Evolutionary conservation across 2,329 filamentous ascomycete genomes (phyloP), one percentile per base, ranked within the genome.

Genomic region (Aspergillus candidus): DNA sequence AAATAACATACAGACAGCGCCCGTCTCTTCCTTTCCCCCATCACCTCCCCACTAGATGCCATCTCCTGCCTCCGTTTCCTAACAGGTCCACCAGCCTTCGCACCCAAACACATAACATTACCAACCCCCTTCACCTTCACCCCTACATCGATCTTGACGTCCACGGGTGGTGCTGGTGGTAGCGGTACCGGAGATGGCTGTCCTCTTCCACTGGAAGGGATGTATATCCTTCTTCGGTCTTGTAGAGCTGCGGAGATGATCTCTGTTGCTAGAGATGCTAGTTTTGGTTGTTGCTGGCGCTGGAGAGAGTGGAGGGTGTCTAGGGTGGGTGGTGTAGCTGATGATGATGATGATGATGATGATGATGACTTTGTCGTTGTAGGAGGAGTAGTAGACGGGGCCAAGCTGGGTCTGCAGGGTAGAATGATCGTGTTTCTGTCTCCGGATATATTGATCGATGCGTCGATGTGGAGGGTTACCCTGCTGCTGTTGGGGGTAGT

Each of bases 401-500:
- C 22, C 2, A 10, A 3, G 22, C 22, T 10, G 8, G 22, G 22
- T 27, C 22, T 27, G 7, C 22, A 51, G 4, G 60, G 52, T 13
- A 67, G 48, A 15, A 52, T 49, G 35, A 67, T 44, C 2, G 54
- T 57, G 49, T 67, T 69, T n/a, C 46, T 55, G 42, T 63, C 52
- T 12, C 66, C 66, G 10, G 52, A 46, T 12, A 68, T 51, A 22
- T 45, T 55, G 46, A 68, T 65, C 4, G 63, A 67, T 7, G 56
- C 55, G 43, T 69, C 62, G 35, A 69, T 60, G 32, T 58, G 56
- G 43, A 68, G 63, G 10, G 50, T 56, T 32, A 67, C 55, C 5
- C 55, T 50, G 22, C 22, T 27, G 22, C 22, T 55, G 6, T 54
- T 50, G 11, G 39, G 22, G n/a, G 48, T 11, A 17, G 5, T 34